Percentiles rank a stretch among this genome's conserved stretches.
Evolutionary conservation across 345 rosid genomes (phyloP).

Genomic region (Populus deltoides): DNA sequence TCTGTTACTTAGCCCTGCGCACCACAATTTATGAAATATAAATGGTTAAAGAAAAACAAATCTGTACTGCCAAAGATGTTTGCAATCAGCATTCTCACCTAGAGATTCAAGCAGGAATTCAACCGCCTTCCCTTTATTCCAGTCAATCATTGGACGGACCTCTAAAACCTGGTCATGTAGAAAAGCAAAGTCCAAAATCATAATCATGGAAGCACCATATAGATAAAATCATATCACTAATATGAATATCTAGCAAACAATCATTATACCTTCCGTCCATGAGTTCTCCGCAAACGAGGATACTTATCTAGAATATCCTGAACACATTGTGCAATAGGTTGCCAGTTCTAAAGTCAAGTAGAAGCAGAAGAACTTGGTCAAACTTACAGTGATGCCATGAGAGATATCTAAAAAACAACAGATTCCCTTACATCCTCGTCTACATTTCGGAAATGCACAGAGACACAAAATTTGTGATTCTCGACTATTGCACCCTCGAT

Average conservation of each 20-base stretch:
- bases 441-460: slow-evolving; percentile 98
- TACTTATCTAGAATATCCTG: slow-evolving; percentile 75
- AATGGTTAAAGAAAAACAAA: not conserved
- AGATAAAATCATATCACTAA: not conserved
- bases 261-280: slow-evolving; percentile 55
- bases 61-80: not conserved
- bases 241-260: not conserved
- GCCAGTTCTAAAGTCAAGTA: slow-evolving; percentile 60
- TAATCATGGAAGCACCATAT: not conserved
- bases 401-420: not conserved
- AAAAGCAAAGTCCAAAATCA: not conserved
- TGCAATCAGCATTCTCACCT: slow-evolving; percentile 37
- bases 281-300: slow-evolving; percentile 76
- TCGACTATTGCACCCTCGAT: slow-evolving; percentile 85
- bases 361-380: slow-evolving; percentile 3
- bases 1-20: slow-evolving; percentile 54
- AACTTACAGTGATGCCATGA: not conserved
- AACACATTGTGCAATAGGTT: slow-evolving; percentile 70
- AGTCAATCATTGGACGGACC: slow-evolving; percentile 86
- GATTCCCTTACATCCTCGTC: slow-evolving; percentile 63
- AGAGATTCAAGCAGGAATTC: slow-evolving; percentile 88
- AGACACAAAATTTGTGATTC: slow-evolving; percentile 89
- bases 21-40: too few species aligned
- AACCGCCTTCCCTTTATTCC: slow-evolving; percentile 97
- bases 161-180: slow-evolving; percentile 69